phyloP scores from a whole-genome alignment of 2,329 filamentous ascomycete species.

The Chaetothyriales sp. region DNA sequence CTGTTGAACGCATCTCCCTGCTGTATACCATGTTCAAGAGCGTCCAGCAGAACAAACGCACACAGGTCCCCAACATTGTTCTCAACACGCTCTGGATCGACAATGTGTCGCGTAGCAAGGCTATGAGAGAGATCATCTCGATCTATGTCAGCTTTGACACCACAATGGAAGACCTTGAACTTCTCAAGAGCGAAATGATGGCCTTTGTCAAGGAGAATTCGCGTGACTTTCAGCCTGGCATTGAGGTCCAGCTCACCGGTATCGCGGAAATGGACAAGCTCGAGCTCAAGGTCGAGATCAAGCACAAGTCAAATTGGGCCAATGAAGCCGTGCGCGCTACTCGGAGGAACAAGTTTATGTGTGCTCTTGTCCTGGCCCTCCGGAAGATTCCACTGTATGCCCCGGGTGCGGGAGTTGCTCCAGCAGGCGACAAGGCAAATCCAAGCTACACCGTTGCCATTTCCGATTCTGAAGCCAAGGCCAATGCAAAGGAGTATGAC shows the following conservation, averaged over 20 bases:
- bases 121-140: constrained; percentile 74
- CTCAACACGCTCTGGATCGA: constrained; percentile 91
- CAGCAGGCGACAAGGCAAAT: constrained; percentile 49
- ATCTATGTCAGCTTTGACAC: constrained; percentile 77
- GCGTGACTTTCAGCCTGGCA: constrained; percentile 77
- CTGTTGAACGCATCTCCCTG: constrained; percentile 87
- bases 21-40: constrained; percentile 84
- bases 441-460: constrained; percentile 70
- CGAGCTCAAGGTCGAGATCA: constrained; percentile 64
- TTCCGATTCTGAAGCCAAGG: constrained; percentile 49
- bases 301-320: constrained; percentile 86
- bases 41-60: constrained; percentile 64
- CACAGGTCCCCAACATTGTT: constrained; percentile 76
- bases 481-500: constrained; percentile 45
- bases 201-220: constrained; percentile 77
- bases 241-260: constrained; percentile 61
- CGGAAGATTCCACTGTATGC: constrained; percentile 74
- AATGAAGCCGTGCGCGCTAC: constrained; percentile 69
- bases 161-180: constrained; percentile 73
- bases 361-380: constrained; percentile 69
- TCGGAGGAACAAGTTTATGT: constrained; percentile 91
- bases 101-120: constrained; percentile 77
- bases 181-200: constrained; percentile 71
- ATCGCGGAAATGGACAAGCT: constrained; percentile 81
- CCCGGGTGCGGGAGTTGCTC: constrained; percentile 56